These are phyloP conservation scores for Phytophthora brassicae DNA, from an alignment of 352 stramenopile species.

Conservation along the genomic window DNA sequence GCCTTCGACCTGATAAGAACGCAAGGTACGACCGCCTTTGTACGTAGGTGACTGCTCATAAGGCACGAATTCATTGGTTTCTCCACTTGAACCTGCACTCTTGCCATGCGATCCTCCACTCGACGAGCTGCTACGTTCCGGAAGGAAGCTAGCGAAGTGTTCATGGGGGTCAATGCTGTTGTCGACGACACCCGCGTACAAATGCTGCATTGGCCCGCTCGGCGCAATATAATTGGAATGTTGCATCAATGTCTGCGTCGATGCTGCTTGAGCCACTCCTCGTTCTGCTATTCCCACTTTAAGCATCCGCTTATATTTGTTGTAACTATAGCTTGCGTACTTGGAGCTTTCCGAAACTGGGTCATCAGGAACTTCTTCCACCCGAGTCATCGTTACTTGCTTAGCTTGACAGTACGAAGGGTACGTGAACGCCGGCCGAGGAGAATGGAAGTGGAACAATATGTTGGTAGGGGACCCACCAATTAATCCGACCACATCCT, in stretches of 20 bases:
- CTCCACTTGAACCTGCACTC: conserved; percentile 14
- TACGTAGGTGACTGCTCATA: conserved; percentile 89
- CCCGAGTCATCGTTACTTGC: conserved; percentile 49
- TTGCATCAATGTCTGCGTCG: conserved; percentile 38
- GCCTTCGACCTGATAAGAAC: conserved; percentile 84
- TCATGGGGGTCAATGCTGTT: conserved; percentile 90
- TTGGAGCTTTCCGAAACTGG: conserved; percentile 38
- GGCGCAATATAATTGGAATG: conserved; percentile 71
- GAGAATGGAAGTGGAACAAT: conserved; percentile 84
- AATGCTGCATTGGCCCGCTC: conserved; percentile 84
- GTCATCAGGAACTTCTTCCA: conserved; percentile 46
- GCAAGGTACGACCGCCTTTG: conserved; percentile 83
- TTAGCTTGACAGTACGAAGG: conserved; percentile 66
- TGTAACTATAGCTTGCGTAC: conserved; percentile 75
- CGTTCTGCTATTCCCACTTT: conserved; percentile 53
- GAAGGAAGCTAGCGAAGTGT: conserved; percentile 87
- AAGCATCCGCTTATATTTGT: conserved; percentile 60
- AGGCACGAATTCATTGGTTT: conserved; percentile 79
- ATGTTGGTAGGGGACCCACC: conserved; percentile 59
- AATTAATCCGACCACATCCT: conserved; percentile 80
- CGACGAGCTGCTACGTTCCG: conserved; percentile 28
- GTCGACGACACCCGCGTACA: conserved; percentile 87
- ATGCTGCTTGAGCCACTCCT: conserved; percentile 30
- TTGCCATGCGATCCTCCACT: conserved; percentile 9
- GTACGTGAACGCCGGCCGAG: conserved; percentile 61